Base-by-base conservation (phyloP, 1,284 basidiomycete species). In the Pseudozyma sp. region DNA sequence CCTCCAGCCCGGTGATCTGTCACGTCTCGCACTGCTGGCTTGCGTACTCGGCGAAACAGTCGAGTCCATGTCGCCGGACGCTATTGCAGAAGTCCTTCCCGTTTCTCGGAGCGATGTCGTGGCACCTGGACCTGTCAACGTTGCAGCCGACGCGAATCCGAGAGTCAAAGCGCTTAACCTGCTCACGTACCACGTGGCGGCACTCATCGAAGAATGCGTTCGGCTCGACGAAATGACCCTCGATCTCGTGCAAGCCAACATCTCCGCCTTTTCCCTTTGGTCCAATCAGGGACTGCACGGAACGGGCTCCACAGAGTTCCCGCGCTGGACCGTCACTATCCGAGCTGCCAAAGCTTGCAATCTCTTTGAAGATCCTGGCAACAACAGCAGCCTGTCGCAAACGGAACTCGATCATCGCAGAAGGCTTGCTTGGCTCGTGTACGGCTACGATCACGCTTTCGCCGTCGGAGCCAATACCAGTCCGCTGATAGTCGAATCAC, bases 401-500 rank as follows among this genome's bases (percentile, higher is more conserved):
- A 3, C 35, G 5, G 59, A 69, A 42, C 64, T 75, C 33, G 72
- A 71, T 34, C 72, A 75, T 34, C 56, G 65, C 31, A 31, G 72
- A 33, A 48, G 72, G 4, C 58, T 75, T 0, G 72, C 68, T 3
- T 75, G 68, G 68, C 72, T 75, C 39, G 68, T 75, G 8, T 75
- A 75, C 46, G 72, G 72, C 14, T 75, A 75, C 54, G 72, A 75
- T 37, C 68, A 71, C 14, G 64, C 68, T 4, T 75, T 64, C 39
- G 68, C 72, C 40, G 61, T 75, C 13, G 72, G 72, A 24, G 68
- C 68, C 60, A 71, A 71, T 47, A 70, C 66, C 7, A 56, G 53
- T 9, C 72, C 72, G 5, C 37, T 71, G 30, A 75, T 75, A 13
- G 57, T 61, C 44, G 72, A 75, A 14, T 67, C 72, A 33, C 72